Conservation (phyloP, 2,329 filamentous ascomycete species). For the Alternaria sp. region DNA sequence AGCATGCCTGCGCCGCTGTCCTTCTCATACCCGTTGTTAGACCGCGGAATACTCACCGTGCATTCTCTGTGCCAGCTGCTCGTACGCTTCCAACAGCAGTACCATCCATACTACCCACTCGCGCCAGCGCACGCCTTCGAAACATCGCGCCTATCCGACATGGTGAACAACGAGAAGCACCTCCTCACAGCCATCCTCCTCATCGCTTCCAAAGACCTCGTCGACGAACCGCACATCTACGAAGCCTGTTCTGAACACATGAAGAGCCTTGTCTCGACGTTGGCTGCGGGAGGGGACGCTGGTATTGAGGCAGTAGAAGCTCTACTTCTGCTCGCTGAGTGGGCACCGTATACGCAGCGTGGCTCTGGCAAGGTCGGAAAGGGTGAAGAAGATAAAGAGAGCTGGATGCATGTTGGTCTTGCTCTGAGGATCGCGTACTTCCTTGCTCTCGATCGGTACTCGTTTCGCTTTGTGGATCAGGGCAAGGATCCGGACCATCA, state of each 20-base stretch:
- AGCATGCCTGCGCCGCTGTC: slow-evolving; percentile 38
- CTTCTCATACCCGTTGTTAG: slow-evolving; percentile 53
- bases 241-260: slow-evolving; percentile 72
- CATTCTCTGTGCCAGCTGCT: slow-evolving; percentile 61
- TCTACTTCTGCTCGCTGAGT: slow-evolving; percentile 72
- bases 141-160: slow-evolving; percentile 59
- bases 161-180: slow-evolving; percentile 68
- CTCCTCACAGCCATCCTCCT: slow-evolving; percentile 73
- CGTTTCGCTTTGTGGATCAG: slow-evolving; percentile 66
- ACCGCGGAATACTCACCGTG: slow-evolving; percentile 50
- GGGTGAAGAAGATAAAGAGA: slow-evolving; percentile 75
- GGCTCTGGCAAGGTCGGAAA: slow-evolving; percentile 69
- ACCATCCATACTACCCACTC: slow-evolving; percentile 74
- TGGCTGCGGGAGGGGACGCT: slow-evolving; percentile 70
- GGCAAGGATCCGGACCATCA: slow-evolving; percentile 66
- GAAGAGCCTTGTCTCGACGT: slow-evolving; percentile 70
- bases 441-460: slow-evolving; percentile 71
- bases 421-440: slow-evolving; percentile 74
- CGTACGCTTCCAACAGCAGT: slow-evolving; percentile 67
- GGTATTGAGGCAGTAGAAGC: slow-evolving; percentile 76
- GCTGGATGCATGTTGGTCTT: slow-evolving; percentile 78
- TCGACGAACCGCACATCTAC: slow-evolving; percentile 67
- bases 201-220: slow-evolving; percentile 74
- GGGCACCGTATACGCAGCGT: slow-evolving; percentile 71
- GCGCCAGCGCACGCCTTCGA: slow-evolving; percentile 67